A percentile compares a stretch with the other conserved stretches of the same genome.
These are phyloP conservation scores for Suhomyces emberorum DNA, from an alignment of 805 yeast species.

Conservation along the genomic window DNA sequence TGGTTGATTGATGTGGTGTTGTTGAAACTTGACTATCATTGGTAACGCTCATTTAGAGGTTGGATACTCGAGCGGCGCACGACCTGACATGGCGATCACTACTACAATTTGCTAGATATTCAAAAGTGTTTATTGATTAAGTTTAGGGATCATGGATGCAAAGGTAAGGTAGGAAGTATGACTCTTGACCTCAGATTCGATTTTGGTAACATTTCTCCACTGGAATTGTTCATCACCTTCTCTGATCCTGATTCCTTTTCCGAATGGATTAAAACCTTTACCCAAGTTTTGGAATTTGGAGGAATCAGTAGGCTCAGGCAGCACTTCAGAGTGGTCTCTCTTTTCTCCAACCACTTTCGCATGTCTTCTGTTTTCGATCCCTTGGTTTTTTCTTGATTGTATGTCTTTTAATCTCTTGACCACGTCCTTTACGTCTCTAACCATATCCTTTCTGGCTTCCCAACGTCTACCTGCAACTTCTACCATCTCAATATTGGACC, in stretches of 20 bases:
- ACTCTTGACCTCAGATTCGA: slow-evolving; percentile 82
- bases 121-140: not conserved
- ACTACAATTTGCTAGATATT: too few species aligned
- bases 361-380: slow-evolving; percentile 53
- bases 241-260: slow-evolving; percentile 76
- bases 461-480: slow-evolving; percentile 81
- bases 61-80: not conserved
- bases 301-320: slow-evolving; percentile 12
- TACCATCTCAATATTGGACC: slow-evolving; percentile 88
- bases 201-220: slow-evolving; percentile 83
- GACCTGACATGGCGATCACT: too few species aligned
- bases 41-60: not conserved
- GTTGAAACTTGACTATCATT: not conserved
- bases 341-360: slow-evolving; percentile 28
- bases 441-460: slow-evolving; percentile 91
- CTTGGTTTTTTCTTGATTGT: slow-evolving; percentile 62
- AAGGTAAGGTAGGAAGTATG: slow-evolving; percentile 94
- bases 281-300: slow-evolving; percentile 37
- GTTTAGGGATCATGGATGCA: slow-evolving; percentile 49
- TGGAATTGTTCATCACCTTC: slow-evolving; percentile 82
- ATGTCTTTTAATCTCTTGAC: slow-evolving; percentile 77
- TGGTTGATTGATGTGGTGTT: slow-evolving; percentile 6
- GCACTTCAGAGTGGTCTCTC: slow-evolving; percentile 16
- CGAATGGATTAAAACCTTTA: slow-evolving; percentile 84
- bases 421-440: slow-evolving; percentile 72